Percentiles rank a stretch among this genome's conserved stretches.
These are phyloP conservation scores for Akebia trifoliata DNA, from an alignment of 164 flowering plant genomes.

Conservation along the genomic window DNA sequence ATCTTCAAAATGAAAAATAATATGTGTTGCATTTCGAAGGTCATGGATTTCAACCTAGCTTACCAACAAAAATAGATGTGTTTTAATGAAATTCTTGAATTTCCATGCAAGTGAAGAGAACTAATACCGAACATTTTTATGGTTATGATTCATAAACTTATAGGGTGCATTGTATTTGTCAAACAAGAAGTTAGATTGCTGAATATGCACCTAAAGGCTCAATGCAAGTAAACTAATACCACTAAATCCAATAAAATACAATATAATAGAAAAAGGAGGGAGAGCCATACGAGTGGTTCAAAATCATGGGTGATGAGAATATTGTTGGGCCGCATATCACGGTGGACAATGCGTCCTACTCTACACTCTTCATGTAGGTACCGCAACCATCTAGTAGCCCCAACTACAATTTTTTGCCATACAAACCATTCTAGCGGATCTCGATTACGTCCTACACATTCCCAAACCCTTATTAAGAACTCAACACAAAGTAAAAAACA, in stretches of 20 bases:
- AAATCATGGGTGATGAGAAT: conserved; percentile 97
- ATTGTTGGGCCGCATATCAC: conserved; percentile 95
- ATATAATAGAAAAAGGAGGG: not conserved
- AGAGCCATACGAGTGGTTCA: conserved; percentile 64
- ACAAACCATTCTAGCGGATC: conserved; percentile 66
- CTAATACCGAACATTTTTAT: not conserved
- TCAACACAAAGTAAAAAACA: not conserved
- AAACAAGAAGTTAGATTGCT: too few species aligned
- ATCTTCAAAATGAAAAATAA: not conserved
- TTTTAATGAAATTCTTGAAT: not conserved
- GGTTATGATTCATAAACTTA: not conserved
- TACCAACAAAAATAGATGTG: not conserved
- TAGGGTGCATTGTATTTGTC: too few species aligned
- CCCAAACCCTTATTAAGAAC: not conserved
- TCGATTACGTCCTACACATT: conserved; percentile 41
- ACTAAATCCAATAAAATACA: not conserved
- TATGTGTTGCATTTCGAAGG: not conserved
- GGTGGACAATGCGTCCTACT: conserved; percentile 95
- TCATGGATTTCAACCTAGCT: not conserved
- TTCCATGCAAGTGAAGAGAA: not conserved
- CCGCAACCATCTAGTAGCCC: conserved; percentile 94
- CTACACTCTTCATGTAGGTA: conserved; percentile 97
- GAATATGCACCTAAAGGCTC: too few species aligned
- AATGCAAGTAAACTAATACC: not conserved
- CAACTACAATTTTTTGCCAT: conserved; percentile 86